Evolutionary conservation across 2,329 filamentous ascomycete genomes (phyloP).

Genomic region (Colletotrichum cereale): DNA sequence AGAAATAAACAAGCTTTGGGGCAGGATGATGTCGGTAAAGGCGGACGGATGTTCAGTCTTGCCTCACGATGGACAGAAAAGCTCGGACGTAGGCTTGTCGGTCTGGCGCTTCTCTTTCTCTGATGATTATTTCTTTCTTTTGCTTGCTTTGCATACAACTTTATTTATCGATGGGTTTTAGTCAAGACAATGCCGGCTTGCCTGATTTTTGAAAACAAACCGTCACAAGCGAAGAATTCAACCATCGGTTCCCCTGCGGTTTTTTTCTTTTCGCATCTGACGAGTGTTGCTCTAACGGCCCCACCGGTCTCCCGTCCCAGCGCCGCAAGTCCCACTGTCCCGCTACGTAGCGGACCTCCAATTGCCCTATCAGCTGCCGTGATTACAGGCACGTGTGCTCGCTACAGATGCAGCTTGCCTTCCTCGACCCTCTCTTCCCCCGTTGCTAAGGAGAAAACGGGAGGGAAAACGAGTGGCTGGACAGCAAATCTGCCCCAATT

Average conservation of each 20-base stretch:
- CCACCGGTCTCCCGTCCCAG: conserved; percentile 22
- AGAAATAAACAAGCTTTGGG: conserved; percentile 35
- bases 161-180: neutral
- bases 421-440: no score
- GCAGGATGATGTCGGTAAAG: conserved; percentile 22
- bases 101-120: neutral
- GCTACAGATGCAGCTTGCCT: conserved; percentile 25
- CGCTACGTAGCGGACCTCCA: conserved; percentile 27
- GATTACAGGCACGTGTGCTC: conserved; percentile 40
- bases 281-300: conserved; percentile 25
- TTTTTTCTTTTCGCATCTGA: conserved; percentile 4
- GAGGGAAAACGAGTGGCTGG: neutral
- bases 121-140: no score
- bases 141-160: no score
- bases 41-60: neutral
- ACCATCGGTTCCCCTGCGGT: neutral
- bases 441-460: neutral
- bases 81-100: neutral
- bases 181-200: neutral
- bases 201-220: neutral
- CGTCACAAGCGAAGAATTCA: neutral
- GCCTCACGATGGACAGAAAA: conserved; percentile 1
- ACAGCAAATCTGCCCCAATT: neutral
- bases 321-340: conserved; percentile 24
- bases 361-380: conserved; percentile 42